Conservation (phyloP, 495 filamentous ascomycete species). For the Margaritispora aquatica region DNA sequence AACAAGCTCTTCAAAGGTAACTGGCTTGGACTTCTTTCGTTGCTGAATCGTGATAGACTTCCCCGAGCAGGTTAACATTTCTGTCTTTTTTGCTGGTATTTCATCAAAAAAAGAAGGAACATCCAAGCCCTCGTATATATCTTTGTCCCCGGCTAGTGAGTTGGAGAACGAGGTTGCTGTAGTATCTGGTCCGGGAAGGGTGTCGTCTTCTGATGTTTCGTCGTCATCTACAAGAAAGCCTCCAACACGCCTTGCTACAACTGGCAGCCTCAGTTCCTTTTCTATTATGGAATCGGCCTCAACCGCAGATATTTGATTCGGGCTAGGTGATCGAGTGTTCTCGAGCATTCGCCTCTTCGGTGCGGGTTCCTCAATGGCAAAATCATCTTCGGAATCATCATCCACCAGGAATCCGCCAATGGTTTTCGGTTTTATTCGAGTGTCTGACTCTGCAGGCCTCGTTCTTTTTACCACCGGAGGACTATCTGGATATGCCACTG, state of each 20-base stretch:
- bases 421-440: slow-evolving; percentile 30
- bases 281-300: neutral
- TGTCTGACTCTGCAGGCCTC: slow-evolving; percentile 29
- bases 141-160: neutral
- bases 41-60: slow-evolving; percentile 48
- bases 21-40: slow-evolving; percentile 37
- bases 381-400: slow-evolving; percentile 33
- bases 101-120: slow-evolving; percentile 17
- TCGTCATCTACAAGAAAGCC: slow-evolving; percentile 19
- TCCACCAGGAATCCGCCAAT: slow-evolving; percentile 42
- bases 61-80: slow-evolving; percentile 62
- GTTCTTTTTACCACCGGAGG: slow-evolving; percentile 42
- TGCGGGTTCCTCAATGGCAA: slow-evolving; percentile 21
- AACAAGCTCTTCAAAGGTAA: slow-evolving; percentile 63
- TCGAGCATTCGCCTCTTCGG: slow-evolving; percentile 27
- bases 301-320: neutral
- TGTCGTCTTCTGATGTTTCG: slow-evolving; percentile 4
- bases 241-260: neutral
- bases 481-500: slow-evolving; percentile 49
- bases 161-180: neutral
- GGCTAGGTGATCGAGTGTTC: slow-evolving; percentile 1
- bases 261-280: neutral
- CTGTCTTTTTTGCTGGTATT: slow-evolving; percentile 10
- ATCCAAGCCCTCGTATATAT: slow-evolving; percentile 8
- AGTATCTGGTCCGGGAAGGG: neutral